phyloP scores from a whole-genome alignment of 306 rosid species.

The Pyrus bretschneideri region DNA sequence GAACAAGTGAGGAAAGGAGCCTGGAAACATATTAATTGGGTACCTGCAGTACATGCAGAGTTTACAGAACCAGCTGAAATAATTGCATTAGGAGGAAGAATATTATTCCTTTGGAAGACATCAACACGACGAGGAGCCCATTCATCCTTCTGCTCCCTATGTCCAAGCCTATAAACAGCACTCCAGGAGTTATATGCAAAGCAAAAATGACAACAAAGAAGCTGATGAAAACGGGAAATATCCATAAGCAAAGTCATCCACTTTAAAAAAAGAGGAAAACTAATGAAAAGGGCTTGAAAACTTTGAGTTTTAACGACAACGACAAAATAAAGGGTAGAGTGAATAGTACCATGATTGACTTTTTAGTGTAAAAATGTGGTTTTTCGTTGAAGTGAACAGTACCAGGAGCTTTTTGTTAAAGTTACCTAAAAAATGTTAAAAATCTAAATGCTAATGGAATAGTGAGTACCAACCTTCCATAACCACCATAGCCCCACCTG shows the following conservation, averaged over 20 bases:
- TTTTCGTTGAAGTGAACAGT: too few species aligned
- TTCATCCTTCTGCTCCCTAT: conserved; percentile 99
- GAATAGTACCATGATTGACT: too few species aligned
- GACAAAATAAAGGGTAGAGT: too few species aligned
- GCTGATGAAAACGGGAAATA: background rate
- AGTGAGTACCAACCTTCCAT: conserved; percentile 74
- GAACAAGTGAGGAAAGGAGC: background rate
- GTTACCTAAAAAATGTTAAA: background rate
- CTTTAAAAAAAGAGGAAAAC: background rate
- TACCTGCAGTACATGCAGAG: conserved; percentile 96
- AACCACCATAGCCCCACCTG: conserved; percentile 99
- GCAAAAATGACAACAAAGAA: conserved; percentile 4
- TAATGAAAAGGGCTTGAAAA: too few species aligned
- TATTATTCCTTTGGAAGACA: conserved; percentile 60
- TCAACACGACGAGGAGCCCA: conserved; percentile 90
- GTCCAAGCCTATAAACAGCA: conserved; percentile 71
- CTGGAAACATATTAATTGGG: background rate
- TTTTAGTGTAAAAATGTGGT: too few species aligned
- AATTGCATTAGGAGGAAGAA: conserved; percentile 71
- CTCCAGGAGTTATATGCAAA: conserved; percentile 1
- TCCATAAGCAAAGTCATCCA: background rate
- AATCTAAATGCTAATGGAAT: background rate
- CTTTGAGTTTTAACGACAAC: too few species aligned
- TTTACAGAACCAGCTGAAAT: conserved; percentile 86
- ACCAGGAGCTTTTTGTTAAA: too few species aligned